These are phyloP conservation scores for Rhizopogon roseolus DNA, from an alignment of 768 basidiomycete species.

Conservation along the genomic window DNA sequence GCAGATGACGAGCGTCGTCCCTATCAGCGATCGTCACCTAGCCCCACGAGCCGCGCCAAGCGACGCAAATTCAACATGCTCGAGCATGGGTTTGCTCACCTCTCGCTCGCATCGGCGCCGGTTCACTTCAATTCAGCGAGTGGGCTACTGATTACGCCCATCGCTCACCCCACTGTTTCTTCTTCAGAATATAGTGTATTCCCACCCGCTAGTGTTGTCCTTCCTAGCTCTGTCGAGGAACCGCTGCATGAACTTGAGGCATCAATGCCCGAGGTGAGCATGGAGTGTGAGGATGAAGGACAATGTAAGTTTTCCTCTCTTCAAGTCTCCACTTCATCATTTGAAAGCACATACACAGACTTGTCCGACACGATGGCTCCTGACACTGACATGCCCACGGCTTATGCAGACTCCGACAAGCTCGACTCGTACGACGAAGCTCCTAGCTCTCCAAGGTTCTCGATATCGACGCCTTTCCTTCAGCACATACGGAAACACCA, in stretches of 20 bases:
- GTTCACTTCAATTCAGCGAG: neutral
- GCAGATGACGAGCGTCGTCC: slow-evolving; percentile 14
- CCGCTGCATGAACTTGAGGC: slow-evolving; percentile 21
- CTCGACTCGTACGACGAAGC: neutral
- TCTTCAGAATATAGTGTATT: slow-evolving; percentile 2
- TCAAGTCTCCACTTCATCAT: neutral
- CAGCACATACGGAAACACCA: slow-evolving; percentile 36
- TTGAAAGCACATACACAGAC: too few species aligned
- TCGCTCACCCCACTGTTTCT: slow-evolving; percentile 1
- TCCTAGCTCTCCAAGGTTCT: neutral
- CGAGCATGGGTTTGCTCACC: slow-evolving; percentile 54
- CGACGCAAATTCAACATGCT: slow-evolving; percentile 44
- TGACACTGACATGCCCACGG: too few species aligned
- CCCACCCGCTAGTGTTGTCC: slow-evolving; percentile 13
- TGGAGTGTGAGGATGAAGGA: slow-evolving; percentile 70
- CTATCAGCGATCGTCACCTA: slow-evolving; percentile 29
- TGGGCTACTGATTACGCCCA: neutral
- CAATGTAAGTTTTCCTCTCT: slow-evolving; percentile 41
- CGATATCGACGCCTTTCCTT: slow-evolving; percentile 36
- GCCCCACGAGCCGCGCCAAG: slow-evolving; percentile 42
- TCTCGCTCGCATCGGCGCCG: slow-evolving; percentile 26
- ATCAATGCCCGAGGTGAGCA: slow-evolving; percentile 47
- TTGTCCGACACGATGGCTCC: neutral
- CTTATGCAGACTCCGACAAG: neutral
- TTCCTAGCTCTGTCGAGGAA: slow-evolving; percentile 40